Evolutionary conservation across 2,329 filamentous ascomycete species (phyloP), one percentile per base, ranked within the genome.

Genomic region (Calonectria fujianensis): DNA sequence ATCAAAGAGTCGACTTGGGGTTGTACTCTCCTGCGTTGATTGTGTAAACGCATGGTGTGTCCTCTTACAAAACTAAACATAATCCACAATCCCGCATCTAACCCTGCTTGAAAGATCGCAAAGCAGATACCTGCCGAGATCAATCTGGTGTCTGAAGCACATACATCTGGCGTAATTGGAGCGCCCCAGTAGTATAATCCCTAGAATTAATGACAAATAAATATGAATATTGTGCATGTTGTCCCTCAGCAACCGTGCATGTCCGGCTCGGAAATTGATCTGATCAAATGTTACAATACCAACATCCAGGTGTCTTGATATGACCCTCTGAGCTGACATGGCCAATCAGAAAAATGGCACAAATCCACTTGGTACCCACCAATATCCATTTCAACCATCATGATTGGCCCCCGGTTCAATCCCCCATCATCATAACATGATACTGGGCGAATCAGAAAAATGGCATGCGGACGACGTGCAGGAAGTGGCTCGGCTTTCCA

Each of bases 161-260:
- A 24, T 24, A 24, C 24, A 24, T 24, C 24, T 24, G 24, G 24
- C 24, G 24, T 24, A 24, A 24, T 89, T 20, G 86, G 86, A 0
- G 78, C 82, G 2, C 84, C 74, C 37, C 69, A 72, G 54, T 72
- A 41, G 74, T 57, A 24, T 48, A 9, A 13, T 20, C 39, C 51
- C 14, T 11, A 41, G 24, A 61, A 16, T 16, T 45, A 61, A 54
- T 66, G 27, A 29, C 51, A 57, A 37, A 29, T 35, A 48, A 27
- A 48, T 24, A 24, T n/a, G 18, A 45, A n/a, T 20, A 24, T 50
- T 45, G n/a, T 20, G 45, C 39, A 48, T 48, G 35, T 20, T 39
- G 31, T 24, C n/a, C n/a, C 3, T n/a, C 24, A 11, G 8, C 9
- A 24, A 24, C 24, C 13, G 9, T 48, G 45, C 45, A 48, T 11